Evolutionary conservation across 345 rosid genomes (phyloP).

Genomic region (Pistacia atlantica): DNA sequence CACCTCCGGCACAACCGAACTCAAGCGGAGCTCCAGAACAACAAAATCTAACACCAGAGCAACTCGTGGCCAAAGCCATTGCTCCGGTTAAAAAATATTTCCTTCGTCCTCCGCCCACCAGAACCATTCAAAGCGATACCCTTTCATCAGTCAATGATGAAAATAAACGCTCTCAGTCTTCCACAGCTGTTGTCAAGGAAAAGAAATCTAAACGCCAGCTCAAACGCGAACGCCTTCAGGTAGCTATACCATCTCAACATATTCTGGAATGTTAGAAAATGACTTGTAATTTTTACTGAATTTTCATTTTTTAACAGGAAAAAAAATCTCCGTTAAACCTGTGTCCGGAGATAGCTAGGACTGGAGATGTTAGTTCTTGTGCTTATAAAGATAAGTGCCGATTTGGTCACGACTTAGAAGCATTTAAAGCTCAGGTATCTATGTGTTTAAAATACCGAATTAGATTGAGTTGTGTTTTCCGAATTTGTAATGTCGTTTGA

Average conservation of each 20-base stretch:
- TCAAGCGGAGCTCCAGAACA: slow-evolving; percentile 50
- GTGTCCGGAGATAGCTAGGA: slow-evolving; percentile 74
- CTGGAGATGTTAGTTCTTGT: slow-evolving; percentile 65
- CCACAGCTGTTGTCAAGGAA: slow-evolving; percentile 48
- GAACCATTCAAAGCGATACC: slow-evolving; percentile 41
- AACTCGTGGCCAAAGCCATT: slow-evolving; percentile 71
- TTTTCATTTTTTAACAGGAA: slow-evolving; percentile 25
- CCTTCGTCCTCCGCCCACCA: slow-evolving; percentile 67
- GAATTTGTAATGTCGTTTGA: neutral
- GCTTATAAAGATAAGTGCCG: slow-evolving; percentile 68
- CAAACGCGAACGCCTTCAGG: slow-evolving; percentile 87
- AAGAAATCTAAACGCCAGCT: slow-evolving; percentile 95
- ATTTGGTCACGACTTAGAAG: slow-evolving; percentile 80
- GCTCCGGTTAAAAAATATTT: slow-evolving; percentile 81
- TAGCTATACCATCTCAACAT: slow-evolving; percentile 8
- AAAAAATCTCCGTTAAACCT: slow-evolving; percentile 59
- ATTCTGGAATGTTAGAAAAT: neutral
- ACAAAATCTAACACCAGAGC: slow-evolving; percentile 47
- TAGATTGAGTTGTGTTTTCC: neutral
- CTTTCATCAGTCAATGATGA: slow-evolving; percentile 20
- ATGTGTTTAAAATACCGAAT: slow-evolving; percentile 30
- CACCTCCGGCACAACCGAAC: slow-evolving; percentile 26
- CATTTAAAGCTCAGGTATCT: slow-evolving; percentile 72
- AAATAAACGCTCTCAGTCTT: slow-evolving; percentile 27
- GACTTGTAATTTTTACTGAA: neutral